Conservation (phyloP, 192 early-diverging fungal genomes). For the Coemansia javaensis region DNA sequence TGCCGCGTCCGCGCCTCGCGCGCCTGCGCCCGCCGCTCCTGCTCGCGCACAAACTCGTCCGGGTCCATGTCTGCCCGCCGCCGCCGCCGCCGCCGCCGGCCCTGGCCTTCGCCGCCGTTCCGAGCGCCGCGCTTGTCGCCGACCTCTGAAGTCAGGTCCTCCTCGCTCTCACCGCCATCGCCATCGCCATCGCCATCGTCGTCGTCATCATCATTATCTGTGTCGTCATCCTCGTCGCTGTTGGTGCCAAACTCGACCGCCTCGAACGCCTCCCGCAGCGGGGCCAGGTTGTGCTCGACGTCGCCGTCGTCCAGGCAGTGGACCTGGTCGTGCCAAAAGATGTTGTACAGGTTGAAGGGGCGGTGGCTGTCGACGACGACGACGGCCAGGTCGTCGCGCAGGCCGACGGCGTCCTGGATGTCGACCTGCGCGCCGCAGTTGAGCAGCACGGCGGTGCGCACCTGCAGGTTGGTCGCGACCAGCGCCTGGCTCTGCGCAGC, state of each 20-base stretch:
- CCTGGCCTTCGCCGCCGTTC: neutral
- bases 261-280: constrained; percentile 65
- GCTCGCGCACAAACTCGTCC: constrained; percentile 49
- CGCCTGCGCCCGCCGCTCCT: constrained; percentile 21
- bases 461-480: constrained; percentile 52
- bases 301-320: constrained; percentile 85
- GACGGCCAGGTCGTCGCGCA: constrained; percentile 59
- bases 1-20: constrained; percentile 38
- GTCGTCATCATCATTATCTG: constrained; percentile 4
- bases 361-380: constrained; percentile 86
- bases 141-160: neutral
- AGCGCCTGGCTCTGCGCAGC: constrained; percentile 51
- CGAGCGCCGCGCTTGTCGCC: constrained; percentile 5
- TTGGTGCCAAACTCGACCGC: constrained; percentile 32
- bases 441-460: constrained; percentile 72
- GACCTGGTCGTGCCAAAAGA: constrained; percentile 72
- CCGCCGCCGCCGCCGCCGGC: neutral
- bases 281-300: constrained; percentile 61
- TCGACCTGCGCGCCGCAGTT: constrained; percentile 86
- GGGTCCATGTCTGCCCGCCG: constrained; percentile 27
- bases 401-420: constrained; percentile 56
- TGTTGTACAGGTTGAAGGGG: constrained; percentile 79
- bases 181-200: constrained; percentile 2
- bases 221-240: constrained; percentile 9
- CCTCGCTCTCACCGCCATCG: constrained; percentile 3